A percentile compares a stretch with the other conserved stretches of the same genome.
phyloP scores from a whole-genome alignment of 257 asterid genomes.

The Solanum pimpinellifolium region DNA sequence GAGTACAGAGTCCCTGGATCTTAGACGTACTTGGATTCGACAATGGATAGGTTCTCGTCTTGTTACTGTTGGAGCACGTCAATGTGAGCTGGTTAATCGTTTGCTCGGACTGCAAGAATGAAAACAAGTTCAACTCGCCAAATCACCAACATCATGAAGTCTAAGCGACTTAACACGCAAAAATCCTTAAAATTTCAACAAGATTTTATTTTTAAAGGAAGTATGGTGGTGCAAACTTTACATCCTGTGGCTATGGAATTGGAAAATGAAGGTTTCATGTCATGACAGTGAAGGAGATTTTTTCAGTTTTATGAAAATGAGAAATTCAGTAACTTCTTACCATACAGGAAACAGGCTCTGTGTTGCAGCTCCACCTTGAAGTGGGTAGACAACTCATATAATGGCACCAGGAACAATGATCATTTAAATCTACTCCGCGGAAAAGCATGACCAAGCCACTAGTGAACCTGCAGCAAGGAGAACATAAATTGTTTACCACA shows the following conservation, averaged over 20 bases:
- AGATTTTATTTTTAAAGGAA: not conserved
- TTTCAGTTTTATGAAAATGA: not conserved
- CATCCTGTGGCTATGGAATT: not conserved
- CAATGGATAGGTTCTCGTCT: constrained; percentile 33
- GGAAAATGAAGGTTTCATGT: not conserved
- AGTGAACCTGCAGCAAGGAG: constrained; percentile 34
- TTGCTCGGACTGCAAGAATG: constrained; percentile 56
- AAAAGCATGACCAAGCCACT: constrained; percentile 65
- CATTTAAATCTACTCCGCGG: constrained; percentile 76
- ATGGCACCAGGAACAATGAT: constrained; percentile 88
- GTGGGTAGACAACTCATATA: constrained; percentile 85
- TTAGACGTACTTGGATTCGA: constrained; percentile 35
- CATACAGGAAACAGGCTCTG: constrained; percentile 55
- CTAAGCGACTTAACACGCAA: not conserved
- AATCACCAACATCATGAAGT: not conserved
- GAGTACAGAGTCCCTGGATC: constrained; percentile 69
- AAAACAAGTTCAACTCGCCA: not conserved
- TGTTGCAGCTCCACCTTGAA: constrained; percentile 72
- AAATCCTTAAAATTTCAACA: not conserved
- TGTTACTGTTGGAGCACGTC: constrained; percentile 60
- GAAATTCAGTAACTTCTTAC: constrained; percentile 17
- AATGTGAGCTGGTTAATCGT: constrained; percentile 45
- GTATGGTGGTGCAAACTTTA: not conserved
- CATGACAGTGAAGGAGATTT: not conserved
- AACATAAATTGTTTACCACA: not conserved